A percentile compares a stretch with the other conserved stretches of the same genome.
These are phyloP conservation scores for Termitomyces sp. DNA, from an alignment of 768 basidiomycete genomes.

Conservation along the genomic window DNA sequence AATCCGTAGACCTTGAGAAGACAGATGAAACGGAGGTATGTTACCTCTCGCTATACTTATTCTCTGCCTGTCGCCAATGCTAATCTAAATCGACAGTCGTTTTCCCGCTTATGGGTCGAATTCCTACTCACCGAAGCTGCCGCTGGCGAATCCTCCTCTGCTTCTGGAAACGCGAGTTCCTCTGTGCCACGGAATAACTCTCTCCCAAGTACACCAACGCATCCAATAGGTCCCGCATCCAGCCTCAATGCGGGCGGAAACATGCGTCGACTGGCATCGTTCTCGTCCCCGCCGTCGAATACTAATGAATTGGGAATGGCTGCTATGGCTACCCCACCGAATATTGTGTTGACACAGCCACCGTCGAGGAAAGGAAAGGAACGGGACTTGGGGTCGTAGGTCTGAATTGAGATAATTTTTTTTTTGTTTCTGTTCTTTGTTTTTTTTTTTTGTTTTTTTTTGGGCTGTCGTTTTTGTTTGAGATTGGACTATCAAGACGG, in stretches of 20 bases:
- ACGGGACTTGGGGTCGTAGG: slow-evolving; percentile 8
- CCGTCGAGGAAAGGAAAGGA: slow-evolving; percentile 16
- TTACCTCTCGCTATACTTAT: not conserved
- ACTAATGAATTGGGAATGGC: slow-evolving; percentile 1
- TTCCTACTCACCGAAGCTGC: slow-evolving; percentile 92
- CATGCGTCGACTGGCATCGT: slow-evolving; percentile 9
- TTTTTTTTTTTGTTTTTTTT: not conserved
- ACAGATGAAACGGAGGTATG: slow-evolving; percentile 81
- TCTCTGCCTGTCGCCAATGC: not conserved
- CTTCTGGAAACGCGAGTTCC: slow-evolving; percentile 7
- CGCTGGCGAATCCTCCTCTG: slow-evolving; percentile 29
- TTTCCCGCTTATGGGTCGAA: slow-evolving; percentile 97
- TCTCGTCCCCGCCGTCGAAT: slow-evolving; percentile 1
- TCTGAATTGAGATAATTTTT: not conserved
- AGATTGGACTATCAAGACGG: not conserved
- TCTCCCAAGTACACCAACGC: slow-evolving; percentile 7
- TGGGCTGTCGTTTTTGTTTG: not conserved
- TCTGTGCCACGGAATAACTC: slow-evolving; percentile 9
- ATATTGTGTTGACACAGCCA: slow-evolving; percentile 5
- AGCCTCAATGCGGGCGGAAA: not conserved
- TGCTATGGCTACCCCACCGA: slow-evolving; percentile 9
- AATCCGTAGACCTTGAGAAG: slow-evolving; percentile 62
- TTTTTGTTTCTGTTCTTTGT: too few species aligned
- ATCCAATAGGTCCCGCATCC: not conserved
- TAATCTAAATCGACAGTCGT: slow-evolving; percentile 58